Percentiles rank a stretch among this genome's conserved stretches.
Conservation (phyloP, 2,329 filamentous ascomycete genomes). For the Pseudocercospora fijiensis region DNA sequence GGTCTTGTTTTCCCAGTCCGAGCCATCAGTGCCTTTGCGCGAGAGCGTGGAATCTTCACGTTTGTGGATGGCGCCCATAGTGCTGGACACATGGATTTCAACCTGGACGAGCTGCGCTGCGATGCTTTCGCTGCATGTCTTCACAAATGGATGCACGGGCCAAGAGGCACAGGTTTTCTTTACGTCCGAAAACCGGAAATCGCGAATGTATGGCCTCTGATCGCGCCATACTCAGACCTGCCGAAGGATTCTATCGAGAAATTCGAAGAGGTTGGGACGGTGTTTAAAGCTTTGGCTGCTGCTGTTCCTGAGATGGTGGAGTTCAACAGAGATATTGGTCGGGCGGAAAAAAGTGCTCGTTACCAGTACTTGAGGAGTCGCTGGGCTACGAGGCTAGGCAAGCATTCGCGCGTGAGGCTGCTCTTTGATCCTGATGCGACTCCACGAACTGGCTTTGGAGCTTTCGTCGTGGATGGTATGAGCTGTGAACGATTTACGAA, state of each 20-base stretch:
- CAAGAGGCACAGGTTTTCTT: slow-evolving; percentile 1
- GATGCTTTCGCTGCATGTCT: slow-evolving; percentile 4
- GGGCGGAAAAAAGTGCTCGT: background rate
- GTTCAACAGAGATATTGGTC: background rate
- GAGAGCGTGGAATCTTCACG: background rate
- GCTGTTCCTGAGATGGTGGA: background rate
- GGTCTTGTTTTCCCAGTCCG: background rate
- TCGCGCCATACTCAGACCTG: background rate
- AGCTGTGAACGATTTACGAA: background rate
- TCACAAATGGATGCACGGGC: slow-evolving; percentile 5
- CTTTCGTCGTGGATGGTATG: background rate
- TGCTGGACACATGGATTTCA: background rate
- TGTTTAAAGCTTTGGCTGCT: background rate
- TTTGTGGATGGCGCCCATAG: background rate
- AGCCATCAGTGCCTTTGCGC: background rate
- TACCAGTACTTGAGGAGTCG: background rate
- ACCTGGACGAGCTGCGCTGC: background rate
- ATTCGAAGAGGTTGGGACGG: background rate
- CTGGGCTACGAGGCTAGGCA: background rate
- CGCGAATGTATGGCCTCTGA: background rate
- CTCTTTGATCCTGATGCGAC: background rate
- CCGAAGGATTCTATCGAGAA: background rate
- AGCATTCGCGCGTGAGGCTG: background rate
- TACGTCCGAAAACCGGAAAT: background rate
- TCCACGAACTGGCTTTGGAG: background rate